Evolutionary conservation across 2,329 filamentous ascomycete species (phyloP).

Genomic region (Dactylella cylindrospora): DNA sequence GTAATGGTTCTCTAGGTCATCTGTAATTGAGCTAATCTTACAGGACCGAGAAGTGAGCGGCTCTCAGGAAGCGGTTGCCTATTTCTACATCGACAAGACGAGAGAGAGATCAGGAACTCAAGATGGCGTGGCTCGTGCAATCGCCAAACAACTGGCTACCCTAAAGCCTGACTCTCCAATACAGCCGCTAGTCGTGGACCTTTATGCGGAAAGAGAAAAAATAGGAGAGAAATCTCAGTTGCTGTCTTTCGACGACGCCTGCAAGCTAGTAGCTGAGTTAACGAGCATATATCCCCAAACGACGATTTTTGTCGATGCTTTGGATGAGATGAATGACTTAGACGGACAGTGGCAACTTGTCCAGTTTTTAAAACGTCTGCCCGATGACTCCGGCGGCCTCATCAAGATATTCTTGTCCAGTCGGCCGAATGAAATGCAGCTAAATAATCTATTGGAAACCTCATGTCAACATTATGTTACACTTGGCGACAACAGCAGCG

Average conservation of each 20-base stretch:
- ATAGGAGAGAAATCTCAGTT: neutral
- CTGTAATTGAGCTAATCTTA: no score
- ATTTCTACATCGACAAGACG: constrained; percentile 51
- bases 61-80: constrained; percentile 49
- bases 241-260: neutral
- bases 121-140: constrained; percentile 49
- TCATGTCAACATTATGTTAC: neutral
- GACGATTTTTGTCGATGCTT: constrained; percentile 51
- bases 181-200: neutral
- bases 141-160: constrained; percentile 44
- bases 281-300: constrained; percentile 50
- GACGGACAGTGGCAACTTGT: neutral
- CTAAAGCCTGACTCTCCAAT: neutral
- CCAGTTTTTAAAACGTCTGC: neutral
- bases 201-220: neutral
- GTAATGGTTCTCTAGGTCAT: no score
- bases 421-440: neutral
- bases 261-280: constrained; percentile 16
- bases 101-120: constrained; percentile 47
- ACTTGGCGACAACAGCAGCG: neutral
- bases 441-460: neutral
- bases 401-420: constrained; percentile 52
- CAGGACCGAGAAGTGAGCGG: no score
- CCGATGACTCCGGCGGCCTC: constrained; percentile 33
- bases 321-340: constrained; percentile 49